Conservation (phyloP, 2,329 filamentous ascomycete genomes). For the Fusarium nodosum region DNA sequence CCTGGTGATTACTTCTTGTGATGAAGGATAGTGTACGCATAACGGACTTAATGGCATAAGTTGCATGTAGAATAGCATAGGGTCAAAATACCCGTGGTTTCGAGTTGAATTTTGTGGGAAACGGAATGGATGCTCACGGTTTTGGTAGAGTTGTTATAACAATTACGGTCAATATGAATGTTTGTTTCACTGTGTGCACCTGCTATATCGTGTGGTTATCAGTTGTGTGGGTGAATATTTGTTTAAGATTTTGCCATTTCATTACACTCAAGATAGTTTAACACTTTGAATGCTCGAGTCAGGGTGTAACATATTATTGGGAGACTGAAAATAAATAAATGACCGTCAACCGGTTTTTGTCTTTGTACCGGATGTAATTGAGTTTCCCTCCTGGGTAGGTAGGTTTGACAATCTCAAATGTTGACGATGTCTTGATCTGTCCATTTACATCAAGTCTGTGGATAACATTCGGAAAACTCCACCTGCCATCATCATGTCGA, state of each 20-base stretch:
- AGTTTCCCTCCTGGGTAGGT: too few species aligned
- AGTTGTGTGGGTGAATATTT: not conserved
- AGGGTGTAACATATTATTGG: not conserved
- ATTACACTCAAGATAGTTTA: not conserved
- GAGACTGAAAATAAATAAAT: not conserved
- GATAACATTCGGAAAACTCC: conserved; percentile 12
- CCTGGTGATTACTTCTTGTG: conserved; percentile 79
- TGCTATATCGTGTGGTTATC: not conserved
- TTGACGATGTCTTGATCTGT: not conserved
- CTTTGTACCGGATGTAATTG: not conserved
- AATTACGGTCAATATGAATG: conserved; percentile 31
- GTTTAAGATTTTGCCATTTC: not conserved
- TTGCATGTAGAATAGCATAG: conserved; percentile 60
- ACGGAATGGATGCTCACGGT: conserved; percentile 38
- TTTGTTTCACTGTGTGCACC: not conserved
- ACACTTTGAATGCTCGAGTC: not conserved
- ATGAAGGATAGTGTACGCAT: conserved; percentile 49
- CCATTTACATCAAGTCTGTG: conserved; percentile 3
- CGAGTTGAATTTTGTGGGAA: conserved; percentile 51
- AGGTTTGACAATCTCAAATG: not conserved
- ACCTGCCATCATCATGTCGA: conserved; percentile 47
- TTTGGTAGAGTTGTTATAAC: conserved; percentile 48
- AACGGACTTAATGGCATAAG: conserved; percentile 48
- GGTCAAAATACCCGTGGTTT: conserved; percentile 59
- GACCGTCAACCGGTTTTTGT: not conserved